A percentile compares a stretch with the other conserved stretches of the same genome.
phyloP scores from a whole-genome alignment of 441 rosid species.

The Erodium chrysanthum region DNA sequence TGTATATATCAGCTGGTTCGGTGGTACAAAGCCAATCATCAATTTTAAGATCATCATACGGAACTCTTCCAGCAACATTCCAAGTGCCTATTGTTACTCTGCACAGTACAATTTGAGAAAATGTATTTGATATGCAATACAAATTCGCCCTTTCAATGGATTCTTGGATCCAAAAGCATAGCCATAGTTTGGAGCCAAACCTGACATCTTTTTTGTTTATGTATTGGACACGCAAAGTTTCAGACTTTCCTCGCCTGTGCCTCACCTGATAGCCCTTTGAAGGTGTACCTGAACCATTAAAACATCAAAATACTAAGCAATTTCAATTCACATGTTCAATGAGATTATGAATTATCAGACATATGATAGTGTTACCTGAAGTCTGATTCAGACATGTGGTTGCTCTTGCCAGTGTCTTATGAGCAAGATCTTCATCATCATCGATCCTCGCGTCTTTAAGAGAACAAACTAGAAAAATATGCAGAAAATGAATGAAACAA shows the following conservation, averaged over 20 bases:
- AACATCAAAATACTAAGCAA: constrained; percentile 9
- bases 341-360: no score
- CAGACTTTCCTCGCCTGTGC: constrained; percentile 90
- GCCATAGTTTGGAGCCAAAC: constrained; percentile 33
- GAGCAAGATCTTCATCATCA: constrained; percentile 25
- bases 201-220: constrained; percentile 83
- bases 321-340: constrained; percentile 11
- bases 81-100: constrained; percentile 85
- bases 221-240: constrained; percentile 80
- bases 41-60: constrained; percentile 58
- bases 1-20: constrained; percentile 78
- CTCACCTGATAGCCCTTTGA: constrained; percentile 37
- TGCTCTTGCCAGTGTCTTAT: constrained; percentile 23
- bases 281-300: constrained; percentile 31
- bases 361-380: constrained; percentile 36
- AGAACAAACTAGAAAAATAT: constrained; percentile 40
- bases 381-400: constrained; percentile 30
- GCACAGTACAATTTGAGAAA: constrained; percentile 13
- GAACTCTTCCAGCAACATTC: constrained; percentile 93
- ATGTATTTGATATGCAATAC: constrained; percentile 4
- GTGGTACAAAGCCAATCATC: constrained; percentile 80
- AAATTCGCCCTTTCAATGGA: neutral
- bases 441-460: constrained; percentile 42
- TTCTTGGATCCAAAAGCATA: constrained; percentile 2
- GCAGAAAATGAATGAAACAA: constrained; percentile 19